A percentile compares a stretch with the other conserved stretches of the same genome.
phyloP scores from a whole-genome alignment of 73 alveolate genomes.

The Effrenium voratum region DNA sequence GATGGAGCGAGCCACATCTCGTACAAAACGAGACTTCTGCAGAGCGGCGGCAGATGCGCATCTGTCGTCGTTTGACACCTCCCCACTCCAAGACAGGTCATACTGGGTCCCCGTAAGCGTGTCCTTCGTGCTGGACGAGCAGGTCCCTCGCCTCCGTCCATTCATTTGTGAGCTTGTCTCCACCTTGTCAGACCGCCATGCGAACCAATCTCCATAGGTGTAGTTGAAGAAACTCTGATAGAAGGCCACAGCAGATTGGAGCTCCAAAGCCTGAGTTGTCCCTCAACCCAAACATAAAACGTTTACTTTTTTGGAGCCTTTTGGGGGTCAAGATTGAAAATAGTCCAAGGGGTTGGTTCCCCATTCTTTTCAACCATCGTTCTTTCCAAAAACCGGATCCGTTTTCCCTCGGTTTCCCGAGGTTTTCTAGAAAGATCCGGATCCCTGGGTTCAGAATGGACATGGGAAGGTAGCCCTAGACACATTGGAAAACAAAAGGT shows the following conservation, averaged over 20 bases:
- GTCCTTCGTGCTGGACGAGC: constrained; percentile 18
- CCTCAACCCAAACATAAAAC: no score
- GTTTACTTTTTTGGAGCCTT: no score
- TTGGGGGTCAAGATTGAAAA: no score
- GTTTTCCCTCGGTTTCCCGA: no score
- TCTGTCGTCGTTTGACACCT: neutral
- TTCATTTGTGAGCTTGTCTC: neutral
- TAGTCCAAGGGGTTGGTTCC: no score
- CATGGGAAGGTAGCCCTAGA: no score
- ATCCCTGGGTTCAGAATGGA: no score
- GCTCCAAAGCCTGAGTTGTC: no score
- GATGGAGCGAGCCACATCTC: constrained; percentile 1
- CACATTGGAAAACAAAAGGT: no score
- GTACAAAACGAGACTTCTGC: constrained; percentile 10
- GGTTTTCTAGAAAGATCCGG: no score
- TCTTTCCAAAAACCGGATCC: no score
- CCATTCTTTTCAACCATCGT: no score
- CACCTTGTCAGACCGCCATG: constrained; percentile 4
- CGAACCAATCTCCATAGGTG: constrained; percentile 27
- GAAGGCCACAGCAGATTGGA: constrained; percentile 15
- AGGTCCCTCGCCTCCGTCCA: neutral
- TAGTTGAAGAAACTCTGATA: constrained; percentile 26
- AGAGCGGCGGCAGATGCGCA: neutral
- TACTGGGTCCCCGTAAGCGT: constrained; percentile 9
- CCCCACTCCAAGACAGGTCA: neutral